phyloP scores from a whole-genome alignment of 2,329 filamentous ascomycete genomes.

The Cladosporium colombiae region DNA sequence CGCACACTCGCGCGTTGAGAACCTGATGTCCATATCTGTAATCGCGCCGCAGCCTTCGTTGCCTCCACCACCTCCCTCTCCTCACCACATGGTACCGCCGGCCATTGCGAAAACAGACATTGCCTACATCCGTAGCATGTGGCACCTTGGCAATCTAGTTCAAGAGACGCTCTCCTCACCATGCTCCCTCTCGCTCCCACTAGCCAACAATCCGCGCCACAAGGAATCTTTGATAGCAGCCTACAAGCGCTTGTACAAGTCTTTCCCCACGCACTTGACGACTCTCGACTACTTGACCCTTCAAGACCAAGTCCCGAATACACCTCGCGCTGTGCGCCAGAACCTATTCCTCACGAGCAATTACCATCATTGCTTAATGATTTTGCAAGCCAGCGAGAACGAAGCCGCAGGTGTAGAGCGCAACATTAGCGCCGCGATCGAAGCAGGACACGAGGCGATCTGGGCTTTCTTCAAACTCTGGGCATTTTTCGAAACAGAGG shows the following conservation, averaged over 20 bases:
- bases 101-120: slow-evolving; percentile 37
- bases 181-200: slow-evolving; percentile 70
- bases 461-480: slow-evolving; percentile 74
- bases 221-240: slow-evolving; percentile 69
- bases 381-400: slow-evolving; percentile 72
- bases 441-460: slow-evolving; percentile 75
- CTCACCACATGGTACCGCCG: slow-evolving; percentile 38
- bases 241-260: slow-evolving; percentile 71
- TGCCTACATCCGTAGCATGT: slow-evolving; percentile 70
- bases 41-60: slow-evolving; percentile 45
- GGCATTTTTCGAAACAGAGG: slow-evolving; percentile 67
- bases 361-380: slow-evolving; percentile 80
- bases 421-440: slow-evolving; percentile 69
- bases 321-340: slow-evolving; percentile 70
- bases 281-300: slow-evolving; percentile 66
- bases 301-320: slow-evolving; percentile 56
- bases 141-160: slow-evolving; percentile 76
- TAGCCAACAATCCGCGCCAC: slow-evolving; percentile 67
- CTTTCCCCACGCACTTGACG: slow-evolving; percentile 70
- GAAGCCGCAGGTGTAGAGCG: slow-evolving; percentile 51
- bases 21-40: slow-evolving; percentile 54
- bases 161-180: slow-evolving; percentile 76
- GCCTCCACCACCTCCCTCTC: slow-evolving; percentile 35
- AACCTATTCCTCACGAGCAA: slow-evolving; percentile 79
- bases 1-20: slow-evolving; percentile 45